Evolutionary conservation across 768 basidiomycete genomes (phyloP).

Genomic region (Lactarius deliciosus): DNA sequence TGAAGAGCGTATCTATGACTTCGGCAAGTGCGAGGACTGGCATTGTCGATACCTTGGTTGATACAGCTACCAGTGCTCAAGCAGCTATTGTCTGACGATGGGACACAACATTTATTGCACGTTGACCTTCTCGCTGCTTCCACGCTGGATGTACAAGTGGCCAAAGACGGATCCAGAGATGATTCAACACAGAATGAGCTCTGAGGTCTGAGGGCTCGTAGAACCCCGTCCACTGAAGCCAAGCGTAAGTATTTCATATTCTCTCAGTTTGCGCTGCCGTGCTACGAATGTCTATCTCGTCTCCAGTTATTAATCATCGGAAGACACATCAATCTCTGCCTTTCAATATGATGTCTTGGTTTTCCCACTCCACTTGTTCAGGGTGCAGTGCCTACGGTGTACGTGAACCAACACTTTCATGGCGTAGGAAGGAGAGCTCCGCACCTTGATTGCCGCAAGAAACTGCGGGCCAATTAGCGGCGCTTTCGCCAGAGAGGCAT

Average conservation of each 20-base stretch:
- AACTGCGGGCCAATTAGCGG: constrained; percentile 50
- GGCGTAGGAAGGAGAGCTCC: background rate
- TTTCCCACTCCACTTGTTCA: background rate
- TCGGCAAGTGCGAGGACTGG: constrained; percentile 30
- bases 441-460: constrained; percentile 57
- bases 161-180: constrained; percentile 26
- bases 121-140: background rate
- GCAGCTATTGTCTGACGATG: constrained; percentile 18
- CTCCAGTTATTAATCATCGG: background rate
- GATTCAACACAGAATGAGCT: constrained; percentile 17
- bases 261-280: background rate
- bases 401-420: background rate
- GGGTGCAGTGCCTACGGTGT: constrained; percentile 14
- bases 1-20: constrained; percentile 28
- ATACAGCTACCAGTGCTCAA: too few species aligned
- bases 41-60: constrained; percentile 5
- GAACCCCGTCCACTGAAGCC: too few species aligned
- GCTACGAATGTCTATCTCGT: background rate
- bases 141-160: constrained; percentile 20
- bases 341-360: background rate
- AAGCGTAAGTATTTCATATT: background rate
- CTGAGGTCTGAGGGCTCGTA: background rate
- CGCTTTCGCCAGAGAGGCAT: constrained; percentile 51
- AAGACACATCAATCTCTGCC: background rate
- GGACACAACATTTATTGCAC: background rate